A percentile compares a stretch with the other conserved stretches of the same genome.
phyloP scores from a whole-genome alignment of 768 basidiomycete species.

The Mycena belliarum region DNA sequence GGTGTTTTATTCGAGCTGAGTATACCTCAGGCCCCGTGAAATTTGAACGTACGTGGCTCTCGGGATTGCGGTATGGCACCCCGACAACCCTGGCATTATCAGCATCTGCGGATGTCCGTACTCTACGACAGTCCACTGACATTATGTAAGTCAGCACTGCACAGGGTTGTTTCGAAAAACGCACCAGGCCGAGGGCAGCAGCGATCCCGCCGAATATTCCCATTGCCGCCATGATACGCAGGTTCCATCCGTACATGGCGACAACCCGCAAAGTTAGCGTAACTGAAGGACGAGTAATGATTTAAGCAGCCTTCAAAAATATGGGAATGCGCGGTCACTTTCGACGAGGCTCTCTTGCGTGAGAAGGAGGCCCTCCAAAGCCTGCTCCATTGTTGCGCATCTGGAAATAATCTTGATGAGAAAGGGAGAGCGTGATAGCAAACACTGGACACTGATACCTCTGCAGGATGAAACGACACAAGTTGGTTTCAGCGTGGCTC shows the following conservation, averaged over 20 bases:
- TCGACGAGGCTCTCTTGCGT: conserved; percentile 9
- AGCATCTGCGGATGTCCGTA: conserved; percentile 15
- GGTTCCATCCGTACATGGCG: conserved; percentile 11
- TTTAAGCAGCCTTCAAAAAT: background rate
- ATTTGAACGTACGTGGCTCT: background rate
- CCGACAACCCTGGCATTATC: conserved; percentile 4
- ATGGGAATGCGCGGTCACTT: background rate
- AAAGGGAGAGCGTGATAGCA: too few relatives aligned
- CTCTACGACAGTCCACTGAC: conserved; percentile 18
- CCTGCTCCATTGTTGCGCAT: conserved; percentile 13
- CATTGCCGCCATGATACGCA: conserved; percentile 1
- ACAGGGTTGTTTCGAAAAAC: background rate
- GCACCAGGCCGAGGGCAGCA: conserved; percentile 5
- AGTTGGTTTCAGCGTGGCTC: too few relatives aligned
- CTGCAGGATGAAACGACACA: background rate
- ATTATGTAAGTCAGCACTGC: too few relatives aligned
- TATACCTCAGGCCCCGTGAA: background rate
- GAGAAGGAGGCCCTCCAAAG: conserved; percentile 4
- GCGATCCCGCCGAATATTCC: background rate
- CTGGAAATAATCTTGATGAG: background rate
- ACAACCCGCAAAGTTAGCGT: conserved; percentile 11
- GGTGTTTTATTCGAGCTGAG: background rate
- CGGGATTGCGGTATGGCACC: conserved; percentile 19
- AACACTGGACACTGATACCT: background rate
- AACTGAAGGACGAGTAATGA: background rate